Conservation (phyloP, 805 yeast species). For the Candida dajiaensis region DNA sequence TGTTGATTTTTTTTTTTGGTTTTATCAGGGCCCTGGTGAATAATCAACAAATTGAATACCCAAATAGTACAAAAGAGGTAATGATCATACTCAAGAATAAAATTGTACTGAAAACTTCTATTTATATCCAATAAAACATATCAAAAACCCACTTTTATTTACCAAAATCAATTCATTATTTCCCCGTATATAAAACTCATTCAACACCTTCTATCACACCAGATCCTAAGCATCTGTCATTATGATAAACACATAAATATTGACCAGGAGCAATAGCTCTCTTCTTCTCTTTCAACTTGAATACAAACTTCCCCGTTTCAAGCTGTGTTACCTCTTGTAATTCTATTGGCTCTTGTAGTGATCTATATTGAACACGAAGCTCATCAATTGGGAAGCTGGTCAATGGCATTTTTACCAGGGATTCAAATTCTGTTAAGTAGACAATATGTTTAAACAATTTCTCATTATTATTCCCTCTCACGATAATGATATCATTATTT, state of each 20-base stretch:
- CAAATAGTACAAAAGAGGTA: no score
- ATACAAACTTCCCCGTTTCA: constrained; percentile 16
- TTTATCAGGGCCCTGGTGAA: background rate
- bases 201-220: constrained; percentile 33
- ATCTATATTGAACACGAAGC: constrained; percentile 59
- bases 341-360: constrained; percentile 56
- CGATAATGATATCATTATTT: constrained; percentile 74
- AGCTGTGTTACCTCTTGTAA: constrained; percentile 24
- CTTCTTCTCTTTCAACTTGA: constrained; percentile 39
- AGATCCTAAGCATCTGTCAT: constrained; percentile 63
- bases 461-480: constrained; percentile 57
- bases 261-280: constrained; percentile 92
- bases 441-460: constrained; percentile 44
- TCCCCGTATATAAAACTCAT: background rate
- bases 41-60: no score
- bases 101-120: no score
- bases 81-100: no score
- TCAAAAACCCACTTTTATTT: background rate
- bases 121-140: no score
- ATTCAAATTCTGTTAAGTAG: constrained; percentile 32
- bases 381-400: constrained; percentile 10
- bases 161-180: no score
- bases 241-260: constrained; percentile 65
- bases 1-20: background rate
- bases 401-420: constrained; percentile 8